These are phyloP conservation scores for Coemansia sp. DNA, from an alignment of 192 early-diverging fungal species.

Conservation along the genomic window DNA sequence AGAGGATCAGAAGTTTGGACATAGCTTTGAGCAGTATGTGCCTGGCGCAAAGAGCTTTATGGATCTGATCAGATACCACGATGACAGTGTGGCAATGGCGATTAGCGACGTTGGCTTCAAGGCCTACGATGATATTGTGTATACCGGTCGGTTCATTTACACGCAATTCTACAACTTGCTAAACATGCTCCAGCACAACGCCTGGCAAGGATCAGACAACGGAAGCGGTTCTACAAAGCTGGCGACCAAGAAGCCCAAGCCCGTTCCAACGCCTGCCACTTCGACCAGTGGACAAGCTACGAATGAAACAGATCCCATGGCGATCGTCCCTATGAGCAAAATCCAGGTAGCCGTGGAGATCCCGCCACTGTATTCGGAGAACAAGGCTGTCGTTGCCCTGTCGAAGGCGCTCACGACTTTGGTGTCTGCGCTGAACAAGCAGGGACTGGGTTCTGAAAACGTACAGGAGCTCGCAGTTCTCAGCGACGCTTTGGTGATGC, in stretches of 20 bases:
- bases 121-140: constrained; percentile 58
- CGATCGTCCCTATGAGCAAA: constrained; percentile 26
- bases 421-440: constrained; percentile 41
- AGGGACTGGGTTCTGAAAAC: constrained; percentile 42
- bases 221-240: constrained; percentile 18
- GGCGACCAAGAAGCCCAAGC: constrained; percentile 1
- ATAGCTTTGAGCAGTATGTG: constrained; percentile 61
- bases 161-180: constrained; percentile 57
- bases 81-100: constrained; percentile 51
- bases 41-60: constrained; percentile 61
- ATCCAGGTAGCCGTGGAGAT: constrained; percentile 50
- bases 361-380: constrained; percentile 42
- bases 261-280: not conserved
- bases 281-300: not conserved
- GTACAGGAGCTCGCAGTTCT: constrained; percentile 47
- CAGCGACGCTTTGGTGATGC: constrained; percentile 53
- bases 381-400: constrained; percentile 35
- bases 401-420: constrained; percentile 38
- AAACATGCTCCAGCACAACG: constrained; percentile 55
- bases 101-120: constrained; percentile 62
- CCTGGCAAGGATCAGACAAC: constrained; percentile 45
- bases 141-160: constrained; percentile 51
- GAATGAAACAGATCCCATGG: constrained; percentile 11
- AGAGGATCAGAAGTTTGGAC: constrained; percentile 59
- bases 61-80: constrained; percentile 57